A percentile compares a stretch with the other conserved stretches of the same genome.
Conservation (phyloP, 305 asterid species). For the Rubia tinctorum region DNA sequence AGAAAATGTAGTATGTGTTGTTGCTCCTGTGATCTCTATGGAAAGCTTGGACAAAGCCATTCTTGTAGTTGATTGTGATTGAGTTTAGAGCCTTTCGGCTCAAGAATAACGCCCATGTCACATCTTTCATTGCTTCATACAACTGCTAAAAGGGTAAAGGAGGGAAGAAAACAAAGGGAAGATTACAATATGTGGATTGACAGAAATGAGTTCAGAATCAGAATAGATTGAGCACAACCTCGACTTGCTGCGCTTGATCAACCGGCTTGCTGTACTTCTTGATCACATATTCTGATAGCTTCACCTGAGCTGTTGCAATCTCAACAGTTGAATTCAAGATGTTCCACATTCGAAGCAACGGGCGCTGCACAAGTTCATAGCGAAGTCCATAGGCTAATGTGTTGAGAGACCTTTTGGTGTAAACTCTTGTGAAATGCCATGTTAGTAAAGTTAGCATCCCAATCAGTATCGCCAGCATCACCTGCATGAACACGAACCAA, state of each 20-base stretch:
- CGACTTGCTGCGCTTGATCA: slow-evolving; percentile 74
- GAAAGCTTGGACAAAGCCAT: slow-evolving; percentile 93
- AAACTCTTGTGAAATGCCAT: slow-evolving; percentile 89
- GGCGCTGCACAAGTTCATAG: slow-evolving; percentile 81
- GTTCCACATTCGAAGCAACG: slow-evolving; percentile 86
- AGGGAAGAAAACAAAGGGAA: not conserved
- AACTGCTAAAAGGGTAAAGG: slow-evolving; percentile 43
- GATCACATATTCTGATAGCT: slow-evolving; percentile 71
- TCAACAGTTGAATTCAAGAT: slow-evolving; percentile 79
- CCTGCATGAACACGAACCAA: slow-evolving; percentile 42
- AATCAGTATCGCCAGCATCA: slow-evolving; percentile 82
- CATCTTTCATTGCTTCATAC: slow-evolving; percentile 78
- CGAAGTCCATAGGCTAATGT: slow-evolving; percentile 83
- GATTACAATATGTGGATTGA: not conserved
- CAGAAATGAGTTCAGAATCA: not conserved
- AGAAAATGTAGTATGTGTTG: slow-evolving; percentile 72
- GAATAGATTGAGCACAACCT: slow-evolving; percentile 40
- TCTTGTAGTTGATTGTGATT: slow-evolving; percentile 67
- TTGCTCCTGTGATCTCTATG: slow-evolving; percentile 77
- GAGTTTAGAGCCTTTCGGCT: slow-evolving; percentile 80
- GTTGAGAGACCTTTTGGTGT: slow-evolving; percentile 68
- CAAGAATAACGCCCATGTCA: slow-evolving; percentile 88
- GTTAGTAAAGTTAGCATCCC: slow-evolving; percentile 80
- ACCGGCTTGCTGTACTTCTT: slow-evolving; percentile 57
- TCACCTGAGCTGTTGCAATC: slow-evolving; percentile 84